phyloP scores from a whole-genome alignment of 345 rosid genomes.

The Euphorbia lathyris region DNA sequence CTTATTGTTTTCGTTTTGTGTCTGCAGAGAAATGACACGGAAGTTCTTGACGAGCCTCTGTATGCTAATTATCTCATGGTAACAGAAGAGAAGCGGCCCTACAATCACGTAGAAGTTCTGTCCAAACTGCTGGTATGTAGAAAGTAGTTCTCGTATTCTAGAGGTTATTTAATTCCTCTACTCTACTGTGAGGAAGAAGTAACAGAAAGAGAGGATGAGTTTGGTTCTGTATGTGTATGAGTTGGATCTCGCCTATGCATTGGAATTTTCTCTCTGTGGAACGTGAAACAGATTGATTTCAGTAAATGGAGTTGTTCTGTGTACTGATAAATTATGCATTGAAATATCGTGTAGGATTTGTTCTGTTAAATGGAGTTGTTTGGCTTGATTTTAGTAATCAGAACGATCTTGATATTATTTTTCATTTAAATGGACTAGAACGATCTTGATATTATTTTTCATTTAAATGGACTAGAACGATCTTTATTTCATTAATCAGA shows the following conservation, averaged over 20 bases:
- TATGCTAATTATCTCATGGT: conserved; percentile 54
- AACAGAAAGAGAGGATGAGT: too few species aligned
- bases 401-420: neutral
- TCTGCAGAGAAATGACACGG: conserved; percentile 67
- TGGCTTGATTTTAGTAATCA: neutral
- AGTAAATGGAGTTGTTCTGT: too few species aligned
- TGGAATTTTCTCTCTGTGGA: neutral
- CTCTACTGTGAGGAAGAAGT: too few species aligned
- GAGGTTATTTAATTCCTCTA: too few species aligned
- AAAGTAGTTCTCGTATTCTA: conserved; percentile 5
- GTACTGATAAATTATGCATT: too few species aligned
- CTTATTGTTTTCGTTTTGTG: neutral
- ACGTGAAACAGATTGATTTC: too few species aligned
- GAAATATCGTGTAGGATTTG: too few species aligned
- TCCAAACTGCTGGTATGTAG: conserved; percentile 54
- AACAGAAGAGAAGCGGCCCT: conserved; percentile 61
- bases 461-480: neutral
- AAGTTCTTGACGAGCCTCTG: conserved; percentile 75
- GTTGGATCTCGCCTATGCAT: neutral
- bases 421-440: neutral
- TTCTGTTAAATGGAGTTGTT: neutral
- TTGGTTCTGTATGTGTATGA: neutral
- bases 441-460: neutral
- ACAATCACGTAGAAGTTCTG: conserved; percentile 54
- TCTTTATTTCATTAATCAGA: too few species aligned